Evolutionary conservation across 2,329 filamentous ascomycete genomes (phyloP).

Genomic region (Xylaria sp.): DNA sequence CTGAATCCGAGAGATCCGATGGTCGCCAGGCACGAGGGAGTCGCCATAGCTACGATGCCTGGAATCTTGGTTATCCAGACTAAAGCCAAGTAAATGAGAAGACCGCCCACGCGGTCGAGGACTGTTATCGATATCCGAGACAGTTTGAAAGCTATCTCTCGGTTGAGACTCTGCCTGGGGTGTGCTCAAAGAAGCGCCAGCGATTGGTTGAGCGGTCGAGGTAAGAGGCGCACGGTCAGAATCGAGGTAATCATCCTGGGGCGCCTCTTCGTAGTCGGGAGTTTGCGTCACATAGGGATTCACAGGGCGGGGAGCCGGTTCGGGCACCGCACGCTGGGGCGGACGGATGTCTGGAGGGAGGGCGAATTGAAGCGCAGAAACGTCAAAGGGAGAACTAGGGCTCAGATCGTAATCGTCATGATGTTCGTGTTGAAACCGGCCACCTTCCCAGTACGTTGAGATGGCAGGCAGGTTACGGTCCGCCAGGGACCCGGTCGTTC

Average conservation of each 20-base stretch:
- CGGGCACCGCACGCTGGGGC: constrained; percentile 37
- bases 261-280: constrained; percentile 50
- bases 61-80: constrained; percentile 61
- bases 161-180: constrained; percentile 48
- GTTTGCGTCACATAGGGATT: constrained; percentile 43
- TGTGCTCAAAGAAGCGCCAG: constrained; percentile 51
- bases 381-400: constrained; percentile 59
- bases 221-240: constrained; percentile 66
- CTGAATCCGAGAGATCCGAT: constrained; percentile 64
- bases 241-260: constrained; percentile 52
- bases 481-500: constrained; percentile 32
- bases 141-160: constrained; percentile 63
- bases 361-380: constrained; percentile 58
- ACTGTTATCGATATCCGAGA: constrained; percentile 59
- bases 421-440: constrained; percentile 46
- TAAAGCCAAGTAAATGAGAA: constrained; percentile 59
- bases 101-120: constrained; percentile 51
- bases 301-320: constrained; percentile 35
- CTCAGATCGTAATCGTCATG: constrained; percentile 43
- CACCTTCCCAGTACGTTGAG: constrained; percentile 60
- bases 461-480: constrained; percentile 48
- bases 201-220: constrained; percentile 60
- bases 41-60: constrained; percentile 63
- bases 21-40: constrained; percentile 58
- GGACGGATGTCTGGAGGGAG: constrained; percentile 58